These are phyloP conservation scores for Tricholoma saponaceum DNA, from an alignment of 768 basidiomycete species.

Conservation along the genomic window DNA sequence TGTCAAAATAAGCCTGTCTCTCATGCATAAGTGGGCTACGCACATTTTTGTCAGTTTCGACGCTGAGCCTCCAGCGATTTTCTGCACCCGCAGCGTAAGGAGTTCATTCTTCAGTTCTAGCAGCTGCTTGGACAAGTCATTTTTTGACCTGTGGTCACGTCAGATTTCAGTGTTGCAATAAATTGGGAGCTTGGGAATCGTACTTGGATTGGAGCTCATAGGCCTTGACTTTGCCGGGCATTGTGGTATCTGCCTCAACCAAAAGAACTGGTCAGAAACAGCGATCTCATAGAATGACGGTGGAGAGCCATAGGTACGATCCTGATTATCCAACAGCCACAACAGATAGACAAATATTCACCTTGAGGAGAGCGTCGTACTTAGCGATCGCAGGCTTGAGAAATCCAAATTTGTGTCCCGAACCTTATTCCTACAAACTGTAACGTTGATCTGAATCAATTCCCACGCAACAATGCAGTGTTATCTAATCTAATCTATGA, in stretches of 20 bases:
- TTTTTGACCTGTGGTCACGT: conserved; percentile 71
- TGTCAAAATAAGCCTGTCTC: neutral
- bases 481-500: conserved; percentile 35
- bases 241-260: conserved; percentile 33
- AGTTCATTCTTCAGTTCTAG: conserved; percentile 95
- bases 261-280: neutral
- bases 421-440: conserved; percentile 45
- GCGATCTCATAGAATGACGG: neutral
- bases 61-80: conserved; percentile 93
- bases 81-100: conserved; percentile 90
- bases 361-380: conserved; percentile 41
- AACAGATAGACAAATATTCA: conserved; percentile 24
- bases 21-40: conserved; percentile 25
- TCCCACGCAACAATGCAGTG: conserved; percentile 18
- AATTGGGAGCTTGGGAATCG: conserved; percentile 25
- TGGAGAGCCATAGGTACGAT: neutral
- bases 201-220: conserved; percentile 96
- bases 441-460: conserved; percentile 35
- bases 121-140: conserved; percentile 94
- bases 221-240: conserved; percentile 93
- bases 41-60: conserved; percentile 98
- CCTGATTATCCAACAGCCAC: neutral
- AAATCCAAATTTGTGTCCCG: conserved; percentile 27
- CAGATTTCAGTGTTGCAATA: conserved; percentile 7
- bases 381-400: conserved; percentile 29